Percentiles rank a stretch among this genome's conserved stretches.
Conservation (phyloP, 1,284 basidiomycete species). For the Fereydounia khargensis region DNA sequence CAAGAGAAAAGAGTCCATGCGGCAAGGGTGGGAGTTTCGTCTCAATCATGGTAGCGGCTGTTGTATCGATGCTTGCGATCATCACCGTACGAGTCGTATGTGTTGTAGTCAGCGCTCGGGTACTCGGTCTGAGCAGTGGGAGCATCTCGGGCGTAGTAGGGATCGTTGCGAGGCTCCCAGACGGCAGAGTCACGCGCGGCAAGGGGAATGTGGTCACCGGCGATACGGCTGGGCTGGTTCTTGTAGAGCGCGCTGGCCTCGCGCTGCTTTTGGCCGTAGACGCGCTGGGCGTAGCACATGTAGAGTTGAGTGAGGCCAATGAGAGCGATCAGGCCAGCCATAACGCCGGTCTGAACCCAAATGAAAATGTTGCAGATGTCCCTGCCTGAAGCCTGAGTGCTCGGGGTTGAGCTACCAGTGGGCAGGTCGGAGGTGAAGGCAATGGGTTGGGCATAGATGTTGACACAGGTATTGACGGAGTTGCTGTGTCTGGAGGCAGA, state of each 20-base stretch:
- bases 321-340: constrained; percentile 45
- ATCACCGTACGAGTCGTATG: no score
- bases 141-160: not conserved
- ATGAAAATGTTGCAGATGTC: constrained; percentile 51
- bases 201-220: constrained; percentile 25
- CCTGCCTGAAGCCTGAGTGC: constrained; percentile 9
- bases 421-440: no score
- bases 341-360: constrained; percentile 52
- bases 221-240: constrained; percentile 9
- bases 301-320: constrained; percentile 54
- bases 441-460: constrained; percentile 24
- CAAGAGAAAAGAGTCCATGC: no score
- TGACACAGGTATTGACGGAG: constrained; percentile 31
- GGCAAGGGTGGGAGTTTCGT: no score
- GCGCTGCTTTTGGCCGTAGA: constrained; percentile 48
- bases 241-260: constrained; percentile 14
- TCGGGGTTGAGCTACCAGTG: constrained; percentile 1
- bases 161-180: constrained; percentile 25
- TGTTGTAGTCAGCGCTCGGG: not conserved
- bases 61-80: no score
- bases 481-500: constrained; percentile 37
- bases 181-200: constrained; percentile 37
- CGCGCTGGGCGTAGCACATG: constrained; percentile 49
- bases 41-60: no score
- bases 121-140: no score